These are phyloP conservation scores for Kluyveromyces sp. DNA, from an alignment of 1,139 yeast genomes.

Conservation along the genomic window DNA sequence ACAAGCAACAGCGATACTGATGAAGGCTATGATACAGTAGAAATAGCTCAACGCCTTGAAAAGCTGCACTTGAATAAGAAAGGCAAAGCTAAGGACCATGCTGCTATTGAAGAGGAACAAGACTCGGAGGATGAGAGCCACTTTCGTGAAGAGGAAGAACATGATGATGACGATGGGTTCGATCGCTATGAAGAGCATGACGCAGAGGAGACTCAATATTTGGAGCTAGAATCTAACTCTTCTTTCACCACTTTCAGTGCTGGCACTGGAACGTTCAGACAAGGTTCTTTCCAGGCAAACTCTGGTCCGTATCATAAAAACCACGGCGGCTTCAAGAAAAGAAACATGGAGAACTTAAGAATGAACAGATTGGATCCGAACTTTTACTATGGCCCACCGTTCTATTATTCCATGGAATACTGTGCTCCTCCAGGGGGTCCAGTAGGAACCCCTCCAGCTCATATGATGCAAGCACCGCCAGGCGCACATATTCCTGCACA, in stretches of 20 bases:
- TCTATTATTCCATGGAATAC: slow-evolving; percentile 29
- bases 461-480: slow-evolving; percentile 6
- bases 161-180: slow-evolving; percentile 3
- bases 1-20: not conserved
- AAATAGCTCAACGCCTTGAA: not conserved
- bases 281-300: not conserved
- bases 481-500: slow-evolving; percentile 6
- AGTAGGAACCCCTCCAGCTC: slow-evolving; percentile 14
- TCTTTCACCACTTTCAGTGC: slow-evolving; percentile 8
- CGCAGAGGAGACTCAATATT: slow-evolving; percentile 1
- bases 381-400: slow-evolving; percentile 24
- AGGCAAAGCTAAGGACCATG: slow-evolving; percentile 1
- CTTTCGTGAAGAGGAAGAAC: not conserved
- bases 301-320: slow-evolving; percentile 7
- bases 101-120: slow-evolving; percentile 1
- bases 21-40: not conserved
- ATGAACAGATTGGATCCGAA: slow-evolving; percentile 18
- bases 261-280: slow-evolving; percentile 5
- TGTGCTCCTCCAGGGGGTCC: slow-evolving; percentile 16
- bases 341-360: slow-evolving; percentile 3
- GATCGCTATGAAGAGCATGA: not conserved
- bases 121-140: not conserved
- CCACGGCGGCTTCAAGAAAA: slow-evolving; percentile 9
- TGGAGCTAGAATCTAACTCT: slow-evolving; percentile 9
- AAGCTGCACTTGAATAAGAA: not conserved